Evolutionary conservation across 257 asterid genomes (phyloP).

Genomic region (Solanum lignicaule): DNA sequence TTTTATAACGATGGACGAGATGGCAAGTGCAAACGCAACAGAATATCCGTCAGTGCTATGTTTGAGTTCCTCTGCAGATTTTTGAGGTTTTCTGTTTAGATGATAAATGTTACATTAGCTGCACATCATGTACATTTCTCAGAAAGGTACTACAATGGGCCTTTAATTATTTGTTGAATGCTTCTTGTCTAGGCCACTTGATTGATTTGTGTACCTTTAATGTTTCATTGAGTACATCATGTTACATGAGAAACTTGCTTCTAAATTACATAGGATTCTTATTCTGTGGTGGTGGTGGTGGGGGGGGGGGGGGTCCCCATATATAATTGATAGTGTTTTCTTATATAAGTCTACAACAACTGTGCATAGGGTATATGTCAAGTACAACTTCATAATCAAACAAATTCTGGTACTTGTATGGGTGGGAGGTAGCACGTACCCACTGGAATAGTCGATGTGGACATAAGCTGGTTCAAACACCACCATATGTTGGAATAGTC

Average conservation of each 20-base stretch:
- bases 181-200: not conserved
- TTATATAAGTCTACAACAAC: slow-evolving; percentile 27
- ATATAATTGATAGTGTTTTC: slow-evolving; percentile 28
- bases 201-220: not conserved
- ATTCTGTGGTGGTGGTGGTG: not conserved
- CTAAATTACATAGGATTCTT: slow-evolving; percentile 20
- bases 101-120: not conserved
- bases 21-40: not conserved
- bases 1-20: not conserved
- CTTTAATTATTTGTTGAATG: not conserved
- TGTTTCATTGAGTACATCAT: not conserved
- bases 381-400: not conserved
- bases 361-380: slow-evolving; percentile 33
- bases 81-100: not conserved
- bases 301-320: slow-evolving; percentile 12
- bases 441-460: not conserved
- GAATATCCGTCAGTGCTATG: not conserved
- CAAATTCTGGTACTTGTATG: not conserved
- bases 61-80: not conserved
- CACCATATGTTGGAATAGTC: no score
- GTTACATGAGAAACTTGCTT: not conserved
- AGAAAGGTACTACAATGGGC: not conserved
- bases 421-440: not conserved
- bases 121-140: not conserved
- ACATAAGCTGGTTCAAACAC: not conserved